A percentile compares a stretch with the other conserved stretches of the same genome.
phyloP scores from a whole-genome alignment of 1,139 yeast genomes.

The Yamadazyma sp. region DNA sequence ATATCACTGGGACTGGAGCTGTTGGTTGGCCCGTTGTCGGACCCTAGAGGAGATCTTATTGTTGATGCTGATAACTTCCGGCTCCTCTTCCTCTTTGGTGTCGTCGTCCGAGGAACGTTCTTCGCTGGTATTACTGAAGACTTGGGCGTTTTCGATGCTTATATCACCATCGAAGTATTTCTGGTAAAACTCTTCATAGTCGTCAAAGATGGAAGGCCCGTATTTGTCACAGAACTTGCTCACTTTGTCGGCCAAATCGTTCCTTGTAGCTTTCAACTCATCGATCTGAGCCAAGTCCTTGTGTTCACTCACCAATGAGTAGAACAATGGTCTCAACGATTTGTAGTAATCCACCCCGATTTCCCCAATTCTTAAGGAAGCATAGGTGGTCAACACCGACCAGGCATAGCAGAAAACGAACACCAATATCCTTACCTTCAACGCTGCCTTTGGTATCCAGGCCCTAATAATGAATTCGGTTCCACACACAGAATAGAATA shows the following conservation, averaged over 20 bases:
- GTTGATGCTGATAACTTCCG: neutral
- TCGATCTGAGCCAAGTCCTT: constrained; percentile 39
- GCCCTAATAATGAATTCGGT: constrained; percentile 29
- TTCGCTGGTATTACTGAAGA: constrained; percentile 27
- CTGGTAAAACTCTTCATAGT: constrained; percentile 40
- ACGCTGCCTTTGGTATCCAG: constrained; percentile 12
- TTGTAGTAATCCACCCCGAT: constrained; percentile 42
- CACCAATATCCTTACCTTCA: constrained; percentile 16
- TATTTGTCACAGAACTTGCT: constrained; percentile 66
- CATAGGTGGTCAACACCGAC: constrained; percentile 44
- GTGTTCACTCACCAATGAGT: constrained; percentile 44
- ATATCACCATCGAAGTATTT: constrained; percentile 21
- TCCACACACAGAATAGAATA: constrained; percentile 42
- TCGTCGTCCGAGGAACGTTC: constrained; percentile 46
- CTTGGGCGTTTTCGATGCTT: constrained; percentile 24
- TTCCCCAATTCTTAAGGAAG: constrained; percentile 45
- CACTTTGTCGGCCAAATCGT: constrained; percentile 56
- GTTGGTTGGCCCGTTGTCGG: constrained; percentile 3
- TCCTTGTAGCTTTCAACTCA: constrained; percentile 55
- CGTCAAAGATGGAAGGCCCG: constrained; percentile 81
- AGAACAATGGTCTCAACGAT: constrained; percentile 38
- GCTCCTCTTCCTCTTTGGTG: constrained; percentile 29
- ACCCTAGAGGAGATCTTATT: constrained; percentile 5
- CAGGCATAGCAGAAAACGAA: constrained; percentile 36
- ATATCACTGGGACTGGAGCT: neutral